These are phyloP conservation scores for Epichloe aotearoae DNA, from an alignment of 2,329 filamentous ascomycete species.

Conservation along the genomic window DNA sequence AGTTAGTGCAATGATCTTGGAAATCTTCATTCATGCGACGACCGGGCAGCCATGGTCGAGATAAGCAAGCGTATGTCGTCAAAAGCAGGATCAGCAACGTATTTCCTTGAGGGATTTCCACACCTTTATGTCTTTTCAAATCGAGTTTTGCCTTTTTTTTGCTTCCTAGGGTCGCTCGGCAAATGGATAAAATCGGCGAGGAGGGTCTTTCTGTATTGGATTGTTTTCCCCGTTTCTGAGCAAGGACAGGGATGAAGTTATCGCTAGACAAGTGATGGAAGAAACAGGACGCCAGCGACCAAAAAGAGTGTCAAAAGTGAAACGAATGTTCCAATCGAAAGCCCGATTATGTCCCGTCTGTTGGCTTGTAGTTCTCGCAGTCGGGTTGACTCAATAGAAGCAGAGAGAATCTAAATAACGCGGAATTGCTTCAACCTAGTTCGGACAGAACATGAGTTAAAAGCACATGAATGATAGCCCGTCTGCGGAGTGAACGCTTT, in stretches of 20 bases:
- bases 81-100: neutral
- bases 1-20: neutral
- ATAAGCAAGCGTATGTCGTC: too few species aligned
- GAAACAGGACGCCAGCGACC: constrained; percentile 45
- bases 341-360: neutral
- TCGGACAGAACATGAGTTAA: constrained; percentile 17
- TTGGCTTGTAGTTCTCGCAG: neutral
- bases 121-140: neutral
- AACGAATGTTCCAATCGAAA: constrained; percentile 26
- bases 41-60: neutral
- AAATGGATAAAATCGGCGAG: neutral
- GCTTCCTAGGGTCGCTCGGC: neutral
- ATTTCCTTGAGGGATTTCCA: neutral
- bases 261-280: constrained; percentile 21
- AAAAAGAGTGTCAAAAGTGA: constrained; percentile 14
- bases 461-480: constrained; percentile 5
- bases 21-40: neutral
- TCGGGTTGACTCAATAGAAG: constrained; percentile 12
- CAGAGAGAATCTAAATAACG: constrained; percentile 20
- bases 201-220: neutral
- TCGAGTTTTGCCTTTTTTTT: neutral
- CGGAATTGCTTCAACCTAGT: constrained; percentile 14
- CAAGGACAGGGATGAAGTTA: constrained; percentile 10
- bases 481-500: neutral
- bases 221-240: neutral